These are phyloP conservation scores for Alternaria postmessia DNA, from an alignment of 2,329 filamentous ascomycete genomes.

Conservation along the genomic window DNA sequence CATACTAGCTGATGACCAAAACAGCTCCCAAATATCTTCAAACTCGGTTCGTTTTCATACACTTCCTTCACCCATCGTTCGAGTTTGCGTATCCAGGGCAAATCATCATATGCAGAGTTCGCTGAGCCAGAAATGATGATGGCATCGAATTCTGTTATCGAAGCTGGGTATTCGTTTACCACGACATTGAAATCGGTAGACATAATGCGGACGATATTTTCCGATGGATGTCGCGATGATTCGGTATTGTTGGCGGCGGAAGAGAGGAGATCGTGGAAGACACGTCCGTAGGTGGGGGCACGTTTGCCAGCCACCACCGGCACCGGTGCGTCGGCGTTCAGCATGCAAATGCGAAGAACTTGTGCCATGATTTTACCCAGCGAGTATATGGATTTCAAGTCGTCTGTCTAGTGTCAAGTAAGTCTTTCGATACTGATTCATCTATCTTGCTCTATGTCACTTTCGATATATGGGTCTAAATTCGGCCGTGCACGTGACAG, in stretches of 20 bases:
- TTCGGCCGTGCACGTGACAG: conserved; percentile 11
- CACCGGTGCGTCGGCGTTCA: conserved; percentile 44
- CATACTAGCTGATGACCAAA: conserved; percentile 56
- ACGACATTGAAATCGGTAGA: conserved; percentile 50
- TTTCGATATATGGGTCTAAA: background rate
- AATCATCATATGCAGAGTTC: conserved; percentile 40
- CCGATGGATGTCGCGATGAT: background rate
- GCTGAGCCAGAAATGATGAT: conserved; percentile 54
- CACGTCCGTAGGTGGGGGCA: conserved; percentile 38
- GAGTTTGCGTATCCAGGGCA: conserved; percentile 36
- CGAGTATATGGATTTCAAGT: background rate
- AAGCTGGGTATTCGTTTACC: conserved; percentile 46
- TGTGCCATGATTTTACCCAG: background rate
- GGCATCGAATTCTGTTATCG: conserved; percentile 43
- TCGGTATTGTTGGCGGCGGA: conserved; percentile 21
- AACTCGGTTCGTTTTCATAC: conserved; percentile 37
- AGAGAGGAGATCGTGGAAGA: conserved; percentile 39
- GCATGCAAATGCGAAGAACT: conserved; percentile 31
- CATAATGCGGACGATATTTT: conserved; percentile 17
- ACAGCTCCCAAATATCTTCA: conserved; percentile 56
- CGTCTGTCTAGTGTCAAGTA: background rate
- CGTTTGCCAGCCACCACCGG: conserved; percentile 27
- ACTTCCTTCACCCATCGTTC: conserved; percentile 42
- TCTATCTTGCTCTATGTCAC: background rate
- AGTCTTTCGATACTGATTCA: background rate